Evolutionary conservation across 345 rosid species (phyloP).

Genomic region (Melaleuca quinquenervia): DNA sequence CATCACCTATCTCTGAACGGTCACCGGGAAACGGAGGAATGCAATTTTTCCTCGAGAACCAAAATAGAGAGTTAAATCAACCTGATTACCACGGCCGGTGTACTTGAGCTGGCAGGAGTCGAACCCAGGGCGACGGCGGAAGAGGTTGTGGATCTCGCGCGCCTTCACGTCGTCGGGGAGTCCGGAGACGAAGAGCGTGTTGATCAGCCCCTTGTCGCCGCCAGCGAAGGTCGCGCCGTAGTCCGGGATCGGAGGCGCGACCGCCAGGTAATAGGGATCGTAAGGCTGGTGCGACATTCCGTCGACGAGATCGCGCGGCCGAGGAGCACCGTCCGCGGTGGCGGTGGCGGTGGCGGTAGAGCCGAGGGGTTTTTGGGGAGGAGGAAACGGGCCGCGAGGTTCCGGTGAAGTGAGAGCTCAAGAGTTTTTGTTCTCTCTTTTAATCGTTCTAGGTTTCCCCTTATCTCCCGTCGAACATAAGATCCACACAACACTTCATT

Average conservation of each 20-base stretch:
- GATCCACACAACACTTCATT: not conserved
- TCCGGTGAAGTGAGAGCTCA: not conserved
- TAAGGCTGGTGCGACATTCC: constrained; percentile 45
- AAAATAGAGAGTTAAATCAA: not conserved
- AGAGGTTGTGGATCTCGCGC: constrained; percentile 89
- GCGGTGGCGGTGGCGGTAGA: not conserved
- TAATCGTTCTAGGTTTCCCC: not conserved
- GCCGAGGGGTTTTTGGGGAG: not conserved
- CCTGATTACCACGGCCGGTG: constrained; percentile 92
- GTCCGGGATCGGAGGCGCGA: constrained; percentile 12
- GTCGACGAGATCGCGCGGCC: not conserved
- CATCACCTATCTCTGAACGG: not conserved
- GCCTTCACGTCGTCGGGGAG: constrained; percentile 84
- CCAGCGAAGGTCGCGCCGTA: constrained; percentile 12
- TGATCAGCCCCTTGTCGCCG: constrained; percentile 18
- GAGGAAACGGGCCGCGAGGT: not conserved
- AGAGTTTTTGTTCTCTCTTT: not conserved
- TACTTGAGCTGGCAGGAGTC: constrained; percentile 85
- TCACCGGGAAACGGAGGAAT: not conserved
- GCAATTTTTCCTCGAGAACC: not conserved
- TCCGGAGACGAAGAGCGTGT: constrained; percentile 76
- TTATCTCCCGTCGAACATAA: not conserved
- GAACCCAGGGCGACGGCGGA: constrained; percentile 68
- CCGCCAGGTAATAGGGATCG: constrained; percentile 45
- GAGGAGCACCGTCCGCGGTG: not conserved